phyloP scores from a whole-genome alignment of 1,284 basidiomycete genomes.

The Ganoderma resinaceum region DNA sequence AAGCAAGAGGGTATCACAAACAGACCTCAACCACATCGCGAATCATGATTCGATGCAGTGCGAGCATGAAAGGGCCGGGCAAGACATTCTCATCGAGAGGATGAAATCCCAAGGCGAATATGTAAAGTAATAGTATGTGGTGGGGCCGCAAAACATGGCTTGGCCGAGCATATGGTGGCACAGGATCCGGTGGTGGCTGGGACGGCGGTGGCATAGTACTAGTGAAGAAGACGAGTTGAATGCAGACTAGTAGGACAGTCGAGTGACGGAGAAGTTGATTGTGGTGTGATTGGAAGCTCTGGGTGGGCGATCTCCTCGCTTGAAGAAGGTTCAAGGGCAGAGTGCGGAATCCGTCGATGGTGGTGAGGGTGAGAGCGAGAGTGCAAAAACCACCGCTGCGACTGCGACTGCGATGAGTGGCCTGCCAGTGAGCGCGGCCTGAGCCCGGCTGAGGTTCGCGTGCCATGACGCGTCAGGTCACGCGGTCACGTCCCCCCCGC shows the following conservation, averaged over 20 bases:
- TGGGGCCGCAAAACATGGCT: conserved; percentile 74
- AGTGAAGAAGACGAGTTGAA: background rate
- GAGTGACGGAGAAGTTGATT: no score
- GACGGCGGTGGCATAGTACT: conserved; percentile 56
- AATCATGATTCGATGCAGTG: conserved; percentile 44
- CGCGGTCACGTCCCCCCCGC: conserved; percentile 17
- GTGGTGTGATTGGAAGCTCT: no score
- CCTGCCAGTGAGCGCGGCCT: no score
- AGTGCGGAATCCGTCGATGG: no score
- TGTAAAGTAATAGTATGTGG: conserved; percentile 69
- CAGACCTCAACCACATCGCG: conserved; percentile 37
- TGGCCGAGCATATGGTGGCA: conserved; percentile 36
- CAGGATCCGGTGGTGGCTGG: conserved; percentile 15
- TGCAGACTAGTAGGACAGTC: no score
- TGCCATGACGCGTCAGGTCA: conserved; percentile 14
- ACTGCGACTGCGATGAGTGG: no score
- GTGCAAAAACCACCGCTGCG: no score
- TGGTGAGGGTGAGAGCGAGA: no score
- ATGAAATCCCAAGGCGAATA: conserved; percentile 67
- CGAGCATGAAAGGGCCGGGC: conserved; percentile 64
- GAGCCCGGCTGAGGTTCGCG: no score
- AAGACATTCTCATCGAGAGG: conserved; percentile 58
- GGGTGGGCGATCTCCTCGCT: no score
- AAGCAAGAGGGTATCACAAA: background rate
- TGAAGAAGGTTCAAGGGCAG: no score